Evolutionary conservation across 2,329 filamentous ascomycete species (phyloP).

Genomic region (Macrophomina tecta): DNA sequence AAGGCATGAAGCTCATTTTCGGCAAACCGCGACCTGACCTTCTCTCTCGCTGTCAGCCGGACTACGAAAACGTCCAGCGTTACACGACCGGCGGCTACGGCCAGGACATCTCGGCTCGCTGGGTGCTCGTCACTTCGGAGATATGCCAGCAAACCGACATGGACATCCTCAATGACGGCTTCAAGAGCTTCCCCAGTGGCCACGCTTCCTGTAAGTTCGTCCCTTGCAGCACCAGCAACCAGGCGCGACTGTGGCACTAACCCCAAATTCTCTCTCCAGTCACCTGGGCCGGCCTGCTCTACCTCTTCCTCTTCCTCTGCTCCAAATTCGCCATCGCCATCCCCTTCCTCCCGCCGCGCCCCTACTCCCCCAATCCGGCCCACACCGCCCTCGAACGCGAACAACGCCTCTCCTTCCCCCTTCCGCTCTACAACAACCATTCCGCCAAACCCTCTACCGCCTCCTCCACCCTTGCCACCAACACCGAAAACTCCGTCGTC

Average conservation of each 20-base stretch:
- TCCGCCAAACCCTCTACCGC: conserved; percentile 32
- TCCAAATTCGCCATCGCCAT: conserved; percentile 79
- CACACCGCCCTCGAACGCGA: conserved; percentile 44
- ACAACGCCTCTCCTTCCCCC: conserved; percentile 32
- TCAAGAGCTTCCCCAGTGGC: conserved; percentile 81
- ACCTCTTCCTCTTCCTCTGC: conserved; percentile 85
- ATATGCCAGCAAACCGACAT: conserved; percentile 75
- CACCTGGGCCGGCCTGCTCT: conserved; percentile 79
- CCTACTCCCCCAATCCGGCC: conserved; percentile 56
- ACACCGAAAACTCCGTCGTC: conserved; percentile 29
- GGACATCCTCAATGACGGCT: conserved; percentile 74
- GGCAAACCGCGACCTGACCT: conserved; percentile 70
- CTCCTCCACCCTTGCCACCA: conserved; percentile 11
- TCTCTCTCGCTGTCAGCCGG: conserved; percentile 75
- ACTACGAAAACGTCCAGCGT: conserved; percentile 62
- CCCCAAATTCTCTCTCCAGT: conserved; percentile 46
- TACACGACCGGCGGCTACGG: conserved; percentile 69
- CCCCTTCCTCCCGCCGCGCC: conserved; percentile 66
- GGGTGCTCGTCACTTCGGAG: conserved; percentile 72
- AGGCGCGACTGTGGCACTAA: neutral
- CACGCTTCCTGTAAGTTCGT: conserved; percentile 68
- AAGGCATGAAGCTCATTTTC: conserved; percentile 79
- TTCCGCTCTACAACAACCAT: conserved; percentile 35
- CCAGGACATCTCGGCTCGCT: conserved; percentile 58
- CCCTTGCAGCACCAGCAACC: neutral